These are phyloP conservation scores for Moricandia arvensis DNA, from an alignment of 345 rosid genomes.

Conservation along the genomic window DNA sequence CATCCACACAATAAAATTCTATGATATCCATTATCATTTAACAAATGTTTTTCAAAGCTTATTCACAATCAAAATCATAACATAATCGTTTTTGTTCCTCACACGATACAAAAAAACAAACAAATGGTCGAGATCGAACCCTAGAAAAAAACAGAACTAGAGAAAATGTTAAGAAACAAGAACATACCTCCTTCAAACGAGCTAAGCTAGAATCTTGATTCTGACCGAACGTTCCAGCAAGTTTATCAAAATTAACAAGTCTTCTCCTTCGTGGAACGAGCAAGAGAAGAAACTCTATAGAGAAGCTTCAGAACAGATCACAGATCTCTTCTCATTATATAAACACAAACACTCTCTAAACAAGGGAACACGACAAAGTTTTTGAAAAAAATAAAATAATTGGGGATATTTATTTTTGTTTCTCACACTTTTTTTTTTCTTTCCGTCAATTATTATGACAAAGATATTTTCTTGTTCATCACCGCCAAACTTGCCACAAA, in stretches of 20 bases:
- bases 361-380: slow-evolving; percentile 18
- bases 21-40: not conserved
- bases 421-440: not conserved
- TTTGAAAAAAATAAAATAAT: not conserved
- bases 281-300: slow-evolving; percentile 20
- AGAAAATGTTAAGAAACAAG: not conserved
- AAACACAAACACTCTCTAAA: not conserved
- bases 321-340: slow-evolving; percentile 28
- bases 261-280: not conserved
- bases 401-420: not conserved
- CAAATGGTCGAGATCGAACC: not conserved
- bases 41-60: not conserved
- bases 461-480: slow-evolving; percentile 25
- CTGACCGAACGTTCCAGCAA: not conserved
- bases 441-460: not conserved
- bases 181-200: slow-evolving; percentile 30
- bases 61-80: not conserved
- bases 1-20: not conserved
- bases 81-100: not conserved
- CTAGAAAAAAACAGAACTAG: not conserved
- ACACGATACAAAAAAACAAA: not conserved
- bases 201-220: not conserved
- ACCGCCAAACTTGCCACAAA: not conserved
- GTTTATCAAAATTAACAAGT: not conserved
- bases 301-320: slow-evolving; percentile 14